Evolutionary conservation across 257 asterid species (phyloP).

Genomic region (Rehmannia glutinosa): DNA sequence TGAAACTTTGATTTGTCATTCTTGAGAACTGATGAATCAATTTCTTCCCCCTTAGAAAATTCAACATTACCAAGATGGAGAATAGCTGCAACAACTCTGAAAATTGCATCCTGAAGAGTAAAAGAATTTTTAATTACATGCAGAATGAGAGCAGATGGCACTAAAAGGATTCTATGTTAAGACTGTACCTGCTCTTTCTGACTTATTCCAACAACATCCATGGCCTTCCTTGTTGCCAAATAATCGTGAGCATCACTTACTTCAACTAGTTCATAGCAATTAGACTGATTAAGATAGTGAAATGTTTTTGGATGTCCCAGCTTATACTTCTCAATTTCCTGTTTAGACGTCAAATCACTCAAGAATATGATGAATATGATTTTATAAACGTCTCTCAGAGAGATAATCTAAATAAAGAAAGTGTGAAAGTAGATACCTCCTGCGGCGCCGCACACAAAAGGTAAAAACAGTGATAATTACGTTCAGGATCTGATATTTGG

Average conservation of each 20-base stretch:
- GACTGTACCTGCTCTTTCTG: conserved; percentile 65
- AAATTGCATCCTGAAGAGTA: conserved; percentile 74
- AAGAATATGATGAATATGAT: conserved; percentile 10
- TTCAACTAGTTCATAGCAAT: conserved; percentile 70
- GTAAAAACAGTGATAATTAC: conserved; percentile 89
- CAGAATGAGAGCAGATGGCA: conserved; percentile 10
- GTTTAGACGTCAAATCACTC: conserved; percentile 32
- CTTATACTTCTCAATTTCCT: conserved; percentile 82
- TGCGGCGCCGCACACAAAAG: conserved; percentile 91
- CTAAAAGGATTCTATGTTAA: conserved; percentile 14
- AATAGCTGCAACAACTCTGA: conserved; percentile 82
- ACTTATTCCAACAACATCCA: conserved; percentile 91
- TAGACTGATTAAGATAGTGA: conserved; percentile 85
- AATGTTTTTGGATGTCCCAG: conserved; percentile 66
- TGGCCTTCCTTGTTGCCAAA: conserved; percentile 88
- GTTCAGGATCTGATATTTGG: conserved; percentile 89
- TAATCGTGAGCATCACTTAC: conserved; percentile 74
- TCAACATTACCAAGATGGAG: conserved; percentile 87
- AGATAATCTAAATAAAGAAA: conserved; percentile 18
- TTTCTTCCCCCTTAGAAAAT: conserved; percentile 67
- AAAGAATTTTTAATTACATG: conserved; percentile 16
- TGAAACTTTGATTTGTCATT: conserved; percentile 80
- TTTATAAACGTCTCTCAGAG: background rate
- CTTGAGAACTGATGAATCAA: conserved; percentile 72
- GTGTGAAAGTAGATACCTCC: conserved; percentile 45